Conservation (phyloP, 305 asterid species). For the Fraxinus sp. region DNA sequence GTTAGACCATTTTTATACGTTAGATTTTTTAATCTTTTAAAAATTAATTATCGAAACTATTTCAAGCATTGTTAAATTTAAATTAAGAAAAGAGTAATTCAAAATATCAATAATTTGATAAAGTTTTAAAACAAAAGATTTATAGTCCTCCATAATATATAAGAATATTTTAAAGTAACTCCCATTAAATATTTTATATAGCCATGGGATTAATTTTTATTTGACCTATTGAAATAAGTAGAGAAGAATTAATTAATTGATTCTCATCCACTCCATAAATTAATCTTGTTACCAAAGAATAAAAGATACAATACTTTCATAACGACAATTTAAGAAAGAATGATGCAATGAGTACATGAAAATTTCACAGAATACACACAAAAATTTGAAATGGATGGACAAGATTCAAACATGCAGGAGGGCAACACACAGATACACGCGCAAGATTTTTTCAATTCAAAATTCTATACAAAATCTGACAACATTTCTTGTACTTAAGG, state of each 20-base stretch:
- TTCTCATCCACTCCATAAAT: neutral
- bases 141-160: neutral
- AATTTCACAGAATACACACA: too few species aligned
- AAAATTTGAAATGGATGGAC: too few species aligned
- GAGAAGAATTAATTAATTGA: neutral
- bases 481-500: too few species aligned
- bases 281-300: neutral
- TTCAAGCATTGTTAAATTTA: neutral
- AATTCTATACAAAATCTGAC: too few species aligned
- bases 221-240: neutral
- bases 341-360: too few species aligned
- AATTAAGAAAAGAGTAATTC: neutral
- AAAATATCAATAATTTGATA: neutral
- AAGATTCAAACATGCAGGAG: too few species aligned
- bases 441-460: too few species aligned
- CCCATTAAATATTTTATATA: too few species aligned
- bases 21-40: neutral
- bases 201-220: neutral
- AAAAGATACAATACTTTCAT: neutral
- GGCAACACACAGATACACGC: too few species aligned
- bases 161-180: neutral
- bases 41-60: neutral
- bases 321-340: neutral
- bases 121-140: neutral
- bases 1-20: neutral